Conservation (phyloP, 2,329 filamentous ascomycete genomes). For the Cryphonectria carpinicola region DNA sequence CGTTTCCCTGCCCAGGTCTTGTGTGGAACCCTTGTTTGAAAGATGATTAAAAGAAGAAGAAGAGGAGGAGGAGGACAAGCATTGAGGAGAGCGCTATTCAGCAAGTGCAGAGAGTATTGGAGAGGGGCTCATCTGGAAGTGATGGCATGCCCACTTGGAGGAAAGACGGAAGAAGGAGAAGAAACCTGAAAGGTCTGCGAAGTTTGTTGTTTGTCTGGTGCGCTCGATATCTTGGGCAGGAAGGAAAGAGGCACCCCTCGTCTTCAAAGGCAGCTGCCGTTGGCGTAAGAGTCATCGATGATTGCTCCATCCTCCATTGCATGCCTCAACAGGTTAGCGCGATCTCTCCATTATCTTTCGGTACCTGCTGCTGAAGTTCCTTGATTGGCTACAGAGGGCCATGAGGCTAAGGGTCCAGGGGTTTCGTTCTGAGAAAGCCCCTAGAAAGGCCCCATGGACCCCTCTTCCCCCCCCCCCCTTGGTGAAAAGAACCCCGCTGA, state of each 20-base stretch:
- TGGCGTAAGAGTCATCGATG: conserved; percentile 1
- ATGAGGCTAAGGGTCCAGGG: neutral
- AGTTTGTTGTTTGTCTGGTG: too few species aligned
- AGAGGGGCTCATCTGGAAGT: neutral
- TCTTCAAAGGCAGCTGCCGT: neutral
- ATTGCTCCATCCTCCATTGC: neutral
- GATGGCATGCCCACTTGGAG: neutral
- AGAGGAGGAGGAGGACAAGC: neutral
- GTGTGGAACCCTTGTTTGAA: neutral
- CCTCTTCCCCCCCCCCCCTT: too few species aligned
- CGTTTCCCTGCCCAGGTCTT: neutral
- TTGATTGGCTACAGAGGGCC: neutral
- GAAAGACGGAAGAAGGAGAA: neutral
- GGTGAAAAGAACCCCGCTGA: neutral
- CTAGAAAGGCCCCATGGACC: neutral
- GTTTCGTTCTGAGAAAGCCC: neutral
- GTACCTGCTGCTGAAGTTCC: neutral
- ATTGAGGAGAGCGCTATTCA: neutral
- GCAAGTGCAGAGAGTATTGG: neutral
- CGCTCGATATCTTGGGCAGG: neutral
- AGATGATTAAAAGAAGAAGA: neutral
- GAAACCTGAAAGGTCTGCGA: too few species aligned
- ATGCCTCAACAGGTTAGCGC: neutral
- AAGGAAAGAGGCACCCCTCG: neutral
- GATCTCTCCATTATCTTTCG: neutral